A percentile compares a stretch with the other conserved stretches of the same genome.
phyloP scores from a whole-genome alignment of 345 rosid genomes.

The Hibiscus mutabilis region DNA sequence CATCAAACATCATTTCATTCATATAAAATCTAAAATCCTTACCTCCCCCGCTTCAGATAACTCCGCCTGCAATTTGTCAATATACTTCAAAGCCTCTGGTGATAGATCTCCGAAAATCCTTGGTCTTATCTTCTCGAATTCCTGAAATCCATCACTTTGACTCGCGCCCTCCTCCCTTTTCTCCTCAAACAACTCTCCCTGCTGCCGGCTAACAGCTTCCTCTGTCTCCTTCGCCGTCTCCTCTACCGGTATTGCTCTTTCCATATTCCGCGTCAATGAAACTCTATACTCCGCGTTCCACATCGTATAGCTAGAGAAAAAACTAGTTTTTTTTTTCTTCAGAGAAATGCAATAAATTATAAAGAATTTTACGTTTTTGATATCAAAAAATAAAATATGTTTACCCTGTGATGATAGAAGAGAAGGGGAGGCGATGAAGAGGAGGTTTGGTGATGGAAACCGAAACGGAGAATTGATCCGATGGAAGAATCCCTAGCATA shows the following conservation, averaged over 20 bases:
- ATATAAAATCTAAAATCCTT: slow-evolving; percentile 14
- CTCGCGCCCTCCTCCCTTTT: slow-evolving; percentile 24
- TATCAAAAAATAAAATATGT: not conserved
- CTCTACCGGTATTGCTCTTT: slow-evolving; percentile 27
- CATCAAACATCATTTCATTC: not conserved
- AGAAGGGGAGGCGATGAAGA: slow-evolving; percentile 58
- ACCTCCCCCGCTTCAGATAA: slow-evolving; percentile 55
- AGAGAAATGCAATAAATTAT: slow-evolving; percentile 1
- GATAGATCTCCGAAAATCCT: slow-evolving; percentile 61
- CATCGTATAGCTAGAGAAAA: slow-evolving; percentile 56
- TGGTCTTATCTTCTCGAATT: slow-evolving; percentile 34
- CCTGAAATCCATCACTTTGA: not conserved
- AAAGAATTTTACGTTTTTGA: not conserved
- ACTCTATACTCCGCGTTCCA: slow-evolving; percentile 96
- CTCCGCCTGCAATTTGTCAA: slow-evolving; percentile 60
- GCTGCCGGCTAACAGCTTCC: no score
- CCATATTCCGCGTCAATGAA: slow-evolving; percentile 63
- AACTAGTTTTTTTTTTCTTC: slow-evolving; percentile 1
- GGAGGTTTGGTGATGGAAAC: slow-evolving; percentile 54
- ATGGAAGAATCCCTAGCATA: slow-evolving; percentile 94
- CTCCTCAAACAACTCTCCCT: slow-evolving; percentile 13
- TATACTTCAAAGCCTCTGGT: slow-evolving; percentile 57
- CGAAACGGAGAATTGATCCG: slow-evolving; percentile 65
- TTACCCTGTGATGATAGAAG: slow-evolving; percentile 90
- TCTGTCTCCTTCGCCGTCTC: slow-evolving; percentile 13